phyloP scores from a whole-genome alignment of 805 yeast species.

The Scheffersomyces coipomensis region DNA sequence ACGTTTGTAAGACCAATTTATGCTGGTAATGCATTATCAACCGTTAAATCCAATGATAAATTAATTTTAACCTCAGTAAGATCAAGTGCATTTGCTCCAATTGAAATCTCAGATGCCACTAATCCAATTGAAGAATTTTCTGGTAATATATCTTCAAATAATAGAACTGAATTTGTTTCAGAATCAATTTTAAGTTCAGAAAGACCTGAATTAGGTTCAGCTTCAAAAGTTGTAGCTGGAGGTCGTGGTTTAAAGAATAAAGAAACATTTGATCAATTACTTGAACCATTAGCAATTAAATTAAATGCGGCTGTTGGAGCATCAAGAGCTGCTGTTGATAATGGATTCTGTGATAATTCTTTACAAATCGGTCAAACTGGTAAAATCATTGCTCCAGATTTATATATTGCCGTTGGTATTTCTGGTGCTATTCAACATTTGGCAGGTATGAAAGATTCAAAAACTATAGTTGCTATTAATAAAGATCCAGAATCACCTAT shows the following conservation, averaged over 20 bases:
- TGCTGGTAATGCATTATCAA: slow-evolving; percentile 91
- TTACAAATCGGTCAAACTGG: slow-evolving; percentile 98
- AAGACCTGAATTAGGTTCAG: slow-evolving; percentile 89
- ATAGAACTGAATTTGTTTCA: slow-evolving; percentile 62
- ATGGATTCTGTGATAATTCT: slow-evolving; percentile 94
- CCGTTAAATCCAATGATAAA: slow-evolving; percentile 69
- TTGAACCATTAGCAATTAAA: slow-evolving; percentile 81
- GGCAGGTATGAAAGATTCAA: slow-evolving; percentile 98
- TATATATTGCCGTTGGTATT: slow-evolving; percentile 89
- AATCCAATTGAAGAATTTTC: slow-evolving; percentile 45
- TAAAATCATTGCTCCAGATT: slow-evolving; percentile 94
- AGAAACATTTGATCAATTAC: slow-evolving; percentile 74
- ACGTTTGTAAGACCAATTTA: slow-evolving; percentile 92
- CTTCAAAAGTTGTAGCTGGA: slow-evolving; percentile 80
- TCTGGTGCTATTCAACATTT: slow-evolving; percentile 98
- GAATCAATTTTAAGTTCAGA: slow-evolving; percentile 75
- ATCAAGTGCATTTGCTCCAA: slow-evolving; percentile 68
- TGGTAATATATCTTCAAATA: slow-evolving; percentile 30
- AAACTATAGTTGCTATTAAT: slow-evolving; percentile 89
- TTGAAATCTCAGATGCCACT: slow-evolving; percentile 36
- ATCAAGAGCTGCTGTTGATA: slow-evolving; percentile 96
- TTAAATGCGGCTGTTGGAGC: slow-evolving; percentile 95
- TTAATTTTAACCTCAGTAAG: slow-evolving; percentile 75
- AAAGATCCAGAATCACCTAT: slow-evolving; percentile 95
- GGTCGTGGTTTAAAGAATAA: slow-evolving; percentile 92